Evolutionary conservation across 495 filamentous ascomycete species (phyloP), one percentile per base, ranked within the genome.

Genomic region (Hypoxylon intermedium): DNA sequence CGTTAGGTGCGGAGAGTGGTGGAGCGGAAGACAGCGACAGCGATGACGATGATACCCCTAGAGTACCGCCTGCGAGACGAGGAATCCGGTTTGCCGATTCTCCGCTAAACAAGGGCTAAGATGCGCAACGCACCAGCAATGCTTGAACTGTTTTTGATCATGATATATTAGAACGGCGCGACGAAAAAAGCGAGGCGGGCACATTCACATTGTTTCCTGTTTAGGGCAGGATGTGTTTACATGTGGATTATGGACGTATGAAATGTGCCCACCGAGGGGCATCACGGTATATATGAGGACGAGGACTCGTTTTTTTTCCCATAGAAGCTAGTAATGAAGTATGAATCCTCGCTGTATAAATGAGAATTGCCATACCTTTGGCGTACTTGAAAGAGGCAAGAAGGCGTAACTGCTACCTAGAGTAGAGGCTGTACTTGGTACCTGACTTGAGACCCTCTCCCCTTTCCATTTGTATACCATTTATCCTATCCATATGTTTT

Each of bases 1-100:
- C 93, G 3, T 75, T 97, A n/a, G 92, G 91, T 15, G 72, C 86
- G 41, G 75, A 82, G 5, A 68, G 76, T 18, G 38, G 48, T 5
- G 43, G 50, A n/a, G 78, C 82, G 6, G 81, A 80, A 12, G 81
- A 79, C 13, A 82, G 80, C 13, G 86, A 88, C 42, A 85, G 83
- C 34, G 82, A 85, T 9, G 88, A 90, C 33, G 85, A 86, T 52
- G 81, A 84, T 67, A 80, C 76, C 47, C 77, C 77, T 20, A 63
- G 79, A 65, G 75, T 79, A 46, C 77, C 77, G 26, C 71, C 74
- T 13, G 54, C 69, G 20, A 72, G 70, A 53, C 68, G 67, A 33
- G 75, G 75, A 33, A 81, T 82, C 45, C 66, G 77, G 33, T 82
- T 81, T 58, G 79, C 77, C 6, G 77, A 78, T 20, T 68, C 45